A percentile compares a stretch with the other conserved stretches of the same genome.
Evolutionary conservation across 1,139 yeast species (phyloP).

Genomic region (Kodamaea anthophila): DNA sequence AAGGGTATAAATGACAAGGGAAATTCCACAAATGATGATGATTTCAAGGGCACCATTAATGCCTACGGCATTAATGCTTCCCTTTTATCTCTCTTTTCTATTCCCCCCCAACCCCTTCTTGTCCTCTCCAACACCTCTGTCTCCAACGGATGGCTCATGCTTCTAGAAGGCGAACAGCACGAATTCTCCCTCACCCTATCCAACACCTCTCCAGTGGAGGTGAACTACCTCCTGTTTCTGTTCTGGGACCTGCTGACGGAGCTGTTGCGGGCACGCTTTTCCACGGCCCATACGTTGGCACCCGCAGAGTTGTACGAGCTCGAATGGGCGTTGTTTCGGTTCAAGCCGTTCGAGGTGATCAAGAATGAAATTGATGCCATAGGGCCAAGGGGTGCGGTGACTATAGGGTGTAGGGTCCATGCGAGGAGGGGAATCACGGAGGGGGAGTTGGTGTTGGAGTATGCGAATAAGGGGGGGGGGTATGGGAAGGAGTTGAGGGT

Average conservation of each 20-base stretch:
- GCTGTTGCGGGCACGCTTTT: constrained; percentile 41
- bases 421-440: constrained; percentile 74
- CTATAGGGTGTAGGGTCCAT: constrained; percentile 51
- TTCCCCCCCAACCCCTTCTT: constrained; percentile 67
- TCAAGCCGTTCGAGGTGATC: constrained; percentile 50
- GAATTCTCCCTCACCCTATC: constrained; percentile 46
- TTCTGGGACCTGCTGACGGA: constrained; percentile 74
- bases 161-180: constrained; percentile 71
- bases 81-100: too few species aligned
- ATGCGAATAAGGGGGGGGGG: constrained; percentile 42
- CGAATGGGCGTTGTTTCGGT: constrained; percentile 59
- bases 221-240: constrained; percentile 54
- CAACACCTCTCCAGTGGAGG: constrained; percentile 51
- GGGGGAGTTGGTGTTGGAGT: constrained; percentile 62
- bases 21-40: too few species aligned
- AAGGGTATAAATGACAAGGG: too few species aligned
- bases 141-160: constrained; percentile 64
- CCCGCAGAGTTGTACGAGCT: constrained; percentile 67
- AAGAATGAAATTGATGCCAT: constrained; percentile 33
- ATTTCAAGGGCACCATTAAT: too few species aligned
- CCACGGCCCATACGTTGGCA: constrained; percentile 33
- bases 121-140: constrained; percentile 49
- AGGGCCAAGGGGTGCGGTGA: constrained; percentile 24
- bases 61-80: too few species aligned
- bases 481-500: constrained; percentile 54